Evolutionary conservation across 208 protist species (phyloP).

Genomic region (Sergeia podlipaevii): DNA sequence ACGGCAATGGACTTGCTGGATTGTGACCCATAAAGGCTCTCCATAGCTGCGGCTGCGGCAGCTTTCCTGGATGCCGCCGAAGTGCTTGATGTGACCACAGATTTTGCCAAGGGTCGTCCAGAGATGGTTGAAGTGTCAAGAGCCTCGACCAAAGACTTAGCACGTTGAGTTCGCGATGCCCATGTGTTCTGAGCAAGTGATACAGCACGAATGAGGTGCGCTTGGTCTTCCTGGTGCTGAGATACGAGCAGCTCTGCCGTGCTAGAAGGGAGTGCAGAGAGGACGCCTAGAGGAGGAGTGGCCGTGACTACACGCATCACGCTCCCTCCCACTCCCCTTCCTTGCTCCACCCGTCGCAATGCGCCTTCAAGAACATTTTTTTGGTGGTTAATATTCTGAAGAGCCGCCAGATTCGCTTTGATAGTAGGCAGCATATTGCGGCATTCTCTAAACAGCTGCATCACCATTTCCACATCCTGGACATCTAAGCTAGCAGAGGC

Average conservation of each 20-base stretch:
- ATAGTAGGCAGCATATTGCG: conserved; percentile 50
- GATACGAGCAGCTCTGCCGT: conserved; percentile 41
- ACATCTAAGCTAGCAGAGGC: not conserved
- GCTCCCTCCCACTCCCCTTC: too few relatives aligned
- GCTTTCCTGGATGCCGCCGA: not conserved
- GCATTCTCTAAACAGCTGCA: conserved; percentile 65
- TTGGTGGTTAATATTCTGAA: conserved; percentile 54
- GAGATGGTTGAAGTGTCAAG: too few relatives aligned
- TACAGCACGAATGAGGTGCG: conserved; percentile 34
- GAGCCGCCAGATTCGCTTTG: conserved; percentile 34
- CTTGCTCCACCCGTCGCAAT: conserved; percentile 23
- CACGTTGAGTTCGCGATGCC: too few relatives aligned
- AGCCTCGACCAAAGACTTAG: too few relatives aligned
- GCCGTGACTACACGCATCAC: conserved; percentile 7
- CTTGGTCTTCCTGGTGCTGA: conserved; percentile 50
- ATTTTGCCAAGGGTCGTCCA: too few relatives aligned
- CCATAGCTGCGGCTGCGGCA: conserved; percentile 4
- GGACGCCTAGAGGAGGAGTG: conserved; percentile 50
- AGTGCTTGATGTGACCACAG: not conserved
- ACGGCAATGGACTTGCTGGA: too few relatives aligned
- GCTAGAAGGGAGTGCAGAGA: conserved; percentile 33
- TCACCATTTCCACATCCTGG: conserved; percentile 13
- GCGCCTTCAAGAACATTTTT: conserved; percentile 34
- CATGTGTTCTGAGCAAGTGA: too few relatives aligned
- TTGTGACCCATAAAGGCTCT: conserved; percentile 1